Base-by-base conservation (phyloP, 805 yeast species). In the Barnettozyma sucrosica region DNA sequence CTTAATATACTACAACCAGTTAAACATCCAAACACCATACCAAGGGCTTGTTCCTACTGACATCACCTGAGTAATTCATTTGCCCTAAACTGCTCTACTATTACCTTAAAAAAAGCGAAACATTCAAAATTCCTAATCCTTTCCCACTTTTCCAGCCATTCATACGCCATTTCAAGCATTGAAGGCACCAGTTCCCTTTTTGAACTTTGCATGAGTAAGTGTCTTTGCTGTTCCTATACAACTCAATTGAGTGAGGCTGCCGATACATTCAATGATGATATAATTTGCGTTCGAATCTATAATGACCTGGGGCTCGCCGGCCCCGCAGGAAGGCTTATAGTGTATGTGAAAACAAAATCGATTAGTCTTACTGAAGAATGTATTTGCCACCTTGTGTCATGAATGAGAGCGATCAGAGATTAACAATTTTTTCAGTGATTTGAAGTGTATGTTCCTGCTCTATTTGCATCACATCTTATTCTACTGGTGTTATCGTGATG, bases 281-380 rank as follows among this genome's bases (percentile, higher is more conserved):
- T 75, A 75, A 75, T 75, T 75, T 75, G 79, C 79, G 79, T 68
- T 75, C 68, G 70, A 75, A 61, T 56, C 63, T 53, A 16, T 49
- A 47, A 51, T 53, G 54, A 53, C 68, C 67, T 66, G 76, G 65
- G 63, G 68, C 76, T 63, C 77, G 75, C 77, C 71, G 70, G 73
- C 70, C 64, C 66, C 69, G 62, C 50, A 61, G 61, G 54, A 63
- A 72, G 68, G 53, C 55, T 53, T 53, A 56, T 51, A 48, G 63
- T 46, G 53, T 51, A 61, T 70, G 74, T 65, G 68, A 69, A 66
- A 60, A 66, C 54, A 44, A 37, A 39, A 39, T 50, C 55, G 49
- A 49, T 49, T 49, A 49, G 51, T 49, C 51, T 49, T 49, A 43
- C 51, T 49, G 51, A 49, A 9, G 18, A 28, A 41, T 26, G 42